Evolutionary conservation across 2,329 filamentous ascomycete species (phyloP).

Genomic region (Leptodontidium sp.): DNA sequence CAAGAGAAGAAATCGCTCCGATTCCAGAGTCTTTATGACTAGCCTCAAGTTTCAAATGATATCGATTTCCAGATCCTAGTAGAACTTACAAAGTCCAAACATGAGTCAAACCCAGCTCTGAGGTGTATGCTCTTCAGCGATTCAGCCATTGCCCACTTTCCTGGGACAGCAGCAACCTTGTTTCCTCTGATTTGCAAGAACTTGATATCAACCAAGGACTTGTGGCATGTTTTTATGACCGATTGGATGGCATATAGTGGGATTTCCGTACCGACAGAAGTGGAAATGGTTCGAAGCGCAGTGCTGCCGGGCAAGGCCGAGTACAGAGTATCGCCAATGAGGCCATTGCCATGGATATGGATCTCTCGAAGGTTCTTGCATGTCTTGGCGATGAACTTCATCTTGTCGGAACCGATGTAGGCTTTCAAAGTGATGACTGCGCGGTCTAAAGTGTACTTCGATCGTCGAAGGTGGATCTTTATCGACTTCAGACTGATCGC

Average conservation of each 20-base stretch:
- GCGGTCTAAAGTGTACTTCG: constrained; percentile 42
- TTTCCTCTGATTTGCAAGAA: constrained; percentile 30
- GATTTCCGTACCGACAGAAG: constrained; percentile 35
- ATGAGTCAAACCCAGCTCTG: not conserved
- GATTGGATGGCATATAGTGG: constrained; percentile 26
- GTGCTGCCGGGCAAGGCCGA: constrained; percentile 36
- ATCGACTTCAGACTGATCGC: constrained; percentile 38
- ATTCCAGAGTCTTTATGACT: not conserved
- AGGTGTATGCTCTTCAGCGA: constrained; percentile 35
- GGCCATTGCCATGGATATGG: constrained; percentile 35
- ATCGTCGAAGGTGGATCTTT: constrained; percentile 40
- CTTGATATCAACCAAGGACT: constrained; percentile 35
- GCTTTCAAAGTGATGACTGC: constrained; percentile 39
- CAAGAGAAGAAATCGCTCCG: not conserved
- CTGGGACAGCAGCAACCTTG: not conserved
- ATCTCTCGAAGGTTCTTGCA: constrained; percentile 42
- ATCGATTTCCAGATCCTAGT: not conserved
- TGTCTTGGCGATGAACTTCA: constrained; percentile 38
- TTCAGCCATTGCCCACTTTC: constrained; percentile 33
- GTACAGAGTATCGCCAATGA: constrained; percentile 41
- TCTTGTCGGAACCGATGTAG: constrained; percentile 35
- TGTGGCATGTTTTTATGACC: constrained; percentile 32
- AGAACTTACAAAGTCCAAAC: constrained; percentile 37
- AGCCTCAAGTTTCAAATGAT: not conserved
- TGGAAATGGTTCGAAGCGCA: constrained; percentile 35